phyloP scores from a whole-genome alignment of 1,139 yeast genomes.

The Torulaspora pretoriensis region DNA sequence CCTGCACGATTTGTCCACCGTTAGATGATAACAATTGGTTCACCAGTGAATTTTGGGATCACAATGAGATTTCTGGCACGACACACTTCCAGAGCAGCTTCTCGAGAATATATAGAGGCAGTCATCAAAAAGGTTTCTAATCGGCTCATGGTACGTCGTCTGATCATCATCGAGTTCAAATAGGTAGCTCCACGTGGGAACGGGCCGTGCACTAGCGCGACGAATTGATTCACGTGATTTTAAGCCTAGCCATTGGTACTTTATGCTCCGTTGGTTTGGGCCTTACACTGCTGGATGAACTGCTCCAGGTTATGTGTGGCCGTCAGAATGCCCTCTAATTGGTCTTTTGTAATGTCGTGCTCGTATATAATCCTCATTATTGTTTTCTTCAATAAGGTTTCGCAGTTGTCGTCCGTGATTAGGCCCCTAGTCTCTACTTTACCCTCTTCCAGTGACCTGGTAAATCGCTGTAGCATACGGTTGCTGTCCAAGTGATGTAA shows the following conservation, averaged over 20 bases:
- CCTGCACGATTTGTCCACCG: not conserved
- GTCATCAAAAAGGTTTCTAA: not conserved
- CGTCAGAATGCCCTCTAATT: constrained; percentile 2
- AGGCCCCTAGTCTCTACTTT: not conserved
- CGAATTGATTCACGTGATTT: not conserved
- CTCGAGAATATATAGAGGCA: not conserved
- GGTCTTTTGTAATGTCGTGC: constrained; percentile 3
- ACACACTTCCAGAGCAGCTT: not conserved
- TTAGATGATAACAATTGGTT: not conserved
- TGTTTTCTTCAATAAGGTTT: constrained; percentile 5
- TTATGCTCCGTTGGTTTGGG: not conserved
- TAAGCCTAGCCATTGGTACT: not conserved
- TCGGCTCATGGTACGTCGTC: not conserved
- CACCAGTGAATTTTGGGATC: not conserved
- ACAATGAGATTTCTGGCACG: not conserved
- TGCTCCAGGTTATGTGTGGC: constrained; percentile 8
- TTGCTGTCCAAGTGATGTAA: constrained; percentile 2
- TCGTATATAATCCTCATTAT: constrained; percentile 2
- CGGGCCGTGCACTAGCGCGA: not conserved
- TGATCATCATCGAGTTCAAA: not conserved
- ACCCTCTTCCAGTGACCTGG: not conserved
- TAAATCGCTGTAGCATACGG: constrained; percentile 2
- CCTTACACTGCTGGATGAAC: not conserved
- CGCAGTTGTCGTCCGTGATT: constrained; percentile 1
- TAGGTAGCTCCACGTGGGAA: constrained; percentile 5